Percentiles rank a stretch among this genome's conserved stretches.
These are phyloP conservation scores for Fusarium lyarnte DNA, from an alignment of 2,329 filamentous ascomycete genomes.

Conservation along the genomic window DNA sequence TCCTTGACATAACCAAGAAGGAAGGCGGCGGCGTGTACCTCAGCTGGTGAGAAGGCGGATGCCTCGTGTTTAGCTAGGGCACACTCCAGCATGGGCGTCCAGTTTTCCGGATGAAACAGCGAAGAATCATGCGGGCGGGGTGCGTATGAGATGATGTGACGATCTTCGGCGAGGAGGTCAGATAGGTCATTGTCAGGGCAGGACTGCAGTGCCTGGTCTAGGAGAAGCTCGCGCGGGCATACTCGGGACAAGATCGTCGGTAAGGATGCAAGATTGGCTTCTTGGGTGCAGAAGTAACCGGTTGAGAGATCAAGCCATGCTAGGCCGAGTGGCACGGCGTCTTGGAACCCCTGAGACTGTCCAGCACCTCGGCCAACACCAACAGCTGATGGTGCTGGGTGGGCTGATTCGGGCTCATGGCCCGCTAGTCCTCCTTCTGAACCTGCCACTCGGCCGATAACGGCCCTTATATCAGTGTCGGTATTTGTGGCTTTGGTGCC, in stretches of 20 bases:
- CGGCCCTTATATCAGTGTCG: constrained; percentile 64
- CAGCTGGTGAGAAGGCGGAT: constrained; percentile 69
- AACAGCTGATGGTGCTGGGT: constrained; percentile 35
- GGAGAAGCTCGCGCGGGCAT: constrained; percentile 83
- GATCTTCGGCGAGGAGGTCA: constrained; percentile 76
- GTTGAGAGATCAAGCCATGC: constrained; percentile 97
- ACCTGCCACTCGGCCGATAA: constrained; percentile 54
- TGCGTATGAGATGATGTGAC: constrained; percentile 80
- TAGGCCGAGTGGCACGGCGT: constrained; percentile 68
- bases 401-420: constrained; percentile 33
- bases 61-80: constrained; percentile 66
- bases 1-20: constrained; percentile 87
- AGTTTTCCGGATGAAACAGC: constrained; percentile 66
- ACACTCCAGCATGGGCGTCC: constrained; percentile 81
- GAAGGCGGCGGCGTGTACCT: constrained; percentile 80
- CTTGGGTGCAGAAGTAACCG: constrained; percentile 90
- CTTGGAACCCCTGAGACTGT: constrained; percentile 26
- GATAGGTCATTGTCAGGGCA: constrained; percentile 70
- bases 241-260: constrained; percentile 86
- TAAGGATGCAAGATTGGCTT: constrained; percentile 74
- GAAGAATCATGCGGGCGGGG: constrained; percentile 60
- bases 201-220: constrained; percentile 71
- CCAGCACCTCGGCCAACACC: constrained; percentile 21
- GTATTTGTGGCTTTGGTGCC: neutral
- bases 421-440: constrained; percentile 8